Conservation (phyloP, 768 basidiomycete species). For the Phanerodontia chrysosporium region DNA sequence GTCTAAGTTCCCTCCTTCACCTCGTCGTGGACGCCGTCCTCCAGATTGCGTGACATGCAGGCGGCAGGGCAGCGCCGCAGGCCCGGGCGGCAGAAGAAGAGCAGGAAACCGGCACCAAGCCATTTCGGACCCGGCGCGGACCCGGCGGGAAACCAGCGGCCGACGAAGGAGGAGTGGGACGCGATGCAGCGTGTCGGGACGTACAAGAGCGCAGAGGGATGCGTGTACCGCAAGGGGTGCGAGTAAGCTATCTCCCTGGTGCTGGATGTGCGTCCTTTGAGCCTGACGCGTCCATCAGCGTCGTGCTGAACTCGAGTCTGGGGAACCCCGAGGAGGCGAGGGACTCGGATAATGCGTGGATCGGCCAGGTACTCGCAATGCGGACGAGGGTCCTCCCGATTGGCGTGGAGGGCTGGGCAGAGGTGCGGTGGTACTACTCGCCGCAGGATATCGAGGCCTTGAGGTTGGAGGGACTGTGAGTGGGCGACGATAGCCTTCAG, state of each 20-base stretch:
- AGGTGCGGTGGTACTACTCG: constrained; percentile 8
- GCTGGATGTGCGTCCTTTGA: not conserved
- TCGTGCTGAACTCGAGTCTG: not conserved
- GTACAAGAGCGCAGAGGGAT: not conserved
- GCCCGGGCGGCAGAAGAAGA: no score
- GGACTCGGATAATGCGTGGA: constrained; percentile 3
- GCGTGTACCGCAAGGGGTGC: not conserved
- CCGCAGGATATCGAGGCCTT: not conserved
- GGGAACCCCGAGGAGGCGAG: no score
- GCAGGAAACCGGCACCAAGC: not conserved
- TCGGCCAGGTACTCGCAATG: not conserved
- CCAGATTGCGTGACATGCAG: no score
- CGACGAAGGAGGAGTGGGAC: not conserved
- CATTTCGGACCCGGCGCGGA: not conserved
- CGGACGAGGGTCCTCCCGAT: not conserved
- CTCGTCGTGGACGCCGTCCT: no score
- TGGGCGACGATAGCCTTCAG: not conserved
- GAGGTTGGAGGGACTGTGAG: not conserved
- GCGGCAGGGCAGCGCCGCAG: no score
- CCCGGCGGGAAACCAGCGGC: not conserved
- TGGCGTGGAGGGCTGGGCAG: not conserved
- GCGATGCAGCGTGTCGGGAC: not conserved
- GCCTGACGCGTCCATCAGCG: not conserved
- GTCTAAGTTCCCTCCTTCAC: no score
- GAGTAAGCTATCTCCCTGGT: not conserved